Base-by-base conservation (phyloP, 164 flowering plant species). In the Cinnamomum micranthum region DNA sequence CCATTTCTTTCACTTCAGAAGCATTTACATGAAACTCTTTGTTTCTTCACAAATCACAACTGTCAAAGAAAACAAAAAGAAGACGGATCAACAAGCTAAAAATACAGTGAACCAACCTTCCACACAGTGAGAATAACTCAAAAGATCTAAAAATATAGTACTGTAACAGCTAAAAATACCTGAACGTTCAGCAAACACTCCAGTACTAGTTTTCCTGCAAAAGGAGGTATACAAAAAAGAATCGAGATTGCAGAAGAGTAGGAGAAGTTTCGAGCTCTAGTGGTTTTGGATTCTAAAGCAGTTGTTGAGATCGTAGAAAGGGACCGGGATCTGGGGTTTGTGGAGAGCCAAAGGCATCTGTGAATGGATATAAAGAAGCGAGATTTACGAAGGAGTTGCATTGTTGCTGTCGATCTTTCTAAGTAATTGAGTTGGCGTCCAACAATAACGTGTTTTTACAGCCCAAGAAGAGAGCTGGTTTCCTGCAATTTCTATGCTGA, bases 401-500 rank as follows among this genome's bases (percentile, higher is more conserved):
- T 80, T 78, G 85, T 69, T 65, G 78, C 71, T n/a, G 81, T 65
- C 82, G 47, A 47, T 78, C 35, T 52, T 27, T 63, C 33, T 7
- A 28, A 47, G 31, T 0, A 31, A 31, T 7, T 41, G 47, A 41
- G 47, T 41, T 41, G 47, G 47, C 47, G 47, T 41, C 47, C 47
- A 41, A 1, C 31, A 67, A 65, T 73, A 78, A 76, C 71, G 4
- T 23, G 7, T 2, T 12, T 28, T 59, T 52, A 19, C 70, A 81
- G 74, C 75, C 74, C 7, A 35, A 73, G 17, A 41, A 65, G 24
- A 6, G 63, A 10, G 28, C 68, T 50, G 22, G 7, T 71, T 78
- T 80, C 76, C 88, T 79, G 81, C 68, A 64, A 82, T 78, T 73
- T 63, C 88, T 75, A 79, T 62, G 84, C 64, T 19, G 64, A 60